Base-by-base conservation (phyloP, 306 rosid species). In the Carpinus fangiana region DNA sequence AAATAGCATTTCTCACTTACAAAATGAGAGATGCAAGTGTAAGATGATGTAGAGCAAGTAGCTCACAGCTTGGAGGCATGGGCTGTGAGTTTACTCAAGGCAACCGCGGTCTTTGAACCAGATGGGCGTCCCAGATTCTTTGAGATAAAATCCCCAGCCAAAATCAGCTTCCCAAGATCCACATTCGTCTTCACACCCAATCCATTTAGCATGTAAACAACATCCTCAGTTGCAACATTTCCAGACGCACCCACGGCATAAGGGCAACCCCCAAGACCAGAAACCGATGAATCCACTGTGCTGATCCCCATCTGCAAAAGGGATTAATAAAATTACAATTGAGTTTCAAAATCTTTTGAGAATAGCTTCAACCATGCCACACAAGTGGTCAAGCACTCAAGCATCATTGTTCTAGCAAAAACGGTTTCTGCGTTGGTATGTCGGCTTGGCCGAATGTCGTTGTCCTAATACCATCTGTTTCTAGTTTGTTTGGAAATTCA, bases 211-310 rank as follows among this genome's bases (percentile, higher is more conserved):
- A 94, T 87, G 89, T 92, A 94, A 21, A 94, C 93, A 14, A 94
- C 97, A 87, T 94, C 98, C 86, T 94, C 97, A 6, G 93, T 92
- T 23, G 98, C 97, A 53, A 94, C 97, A 78, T 94, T 92, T 48
- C 98, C 97, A 61, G 97, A 80, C 72, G 97, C 98, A 64, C 97
- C 98, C 82, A 89, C 90, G 2, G 97, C 97, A 84, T 92, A 92
- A 41, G 98, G 98, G 69, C 98, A 94, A 21, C 97, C 98, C 64
- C 98, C 97, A 51, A 94, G 92, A 68, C 98, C 97, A n/a, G 98
- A 86, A 36, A 92, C 93, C 0, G 95, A 94, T 46, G 95, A 92
- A 88, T 94, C 98, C 82, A 92, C 95, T 4, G 90, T 82, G 53
- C 88, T 70, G 54, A 94, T 91, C 73, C 98, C 91, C 83, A 88